These are phyloP conservation scores for Ustilago crameri DNA, from an alignment of 1,284 basidiomycete species.

Conservation along the genomic window DNA sequence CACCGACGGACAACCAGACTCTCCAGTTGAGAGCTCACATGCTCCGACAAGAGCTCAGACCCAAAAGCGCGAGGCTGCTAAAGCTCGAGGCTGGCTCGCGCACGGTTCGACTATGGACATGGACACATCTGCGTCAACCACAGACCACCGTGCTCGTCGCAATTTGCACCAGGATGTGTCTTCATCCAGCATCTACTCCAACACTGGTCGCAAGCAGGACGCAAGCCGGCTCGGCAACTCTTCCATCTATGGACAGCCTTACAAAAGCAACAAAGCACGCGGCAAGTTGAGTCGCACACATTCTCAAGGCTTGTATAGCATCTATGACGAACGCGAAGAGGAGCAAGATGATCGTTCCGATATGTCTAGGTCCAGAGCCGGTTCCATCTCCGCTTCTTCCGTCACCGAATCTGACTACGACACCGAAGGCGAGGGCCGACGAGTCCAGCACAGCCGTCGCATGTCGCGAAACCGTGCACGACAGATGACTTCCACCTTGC, in stretches of 20 bases:
- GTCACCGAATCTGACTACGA: constrained; percentile 47
- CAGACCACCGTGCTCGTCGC: background rate
- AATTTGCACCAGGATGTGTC: background rate
- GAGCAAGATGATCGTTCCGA: constrained; percentile 31
- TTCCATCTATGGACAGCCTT: constrained; percentile 25
- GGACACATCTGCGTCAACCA: constrained; percentile 1
- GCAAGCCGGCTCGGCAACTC: constrained; percentile 19
- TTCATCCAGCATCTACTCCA: constrained; percentile 24
- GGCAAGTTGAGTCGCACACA: constrained; percentile 13
- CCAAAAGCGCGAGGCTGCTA: constrained; percentile 21
- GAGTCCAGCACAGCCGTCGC: constrained; percentile 19
- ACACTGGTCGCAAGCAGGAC: constrained; percentile 7
- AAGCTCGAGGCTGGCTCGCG: constrained; percentile 47
- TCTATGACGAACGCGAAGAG: constrained; percentile 38
- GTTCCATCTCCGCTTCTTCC: constrained; percentile 43
- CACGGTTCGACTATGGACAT: constrained; percentile 44
- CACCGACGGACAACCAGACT: constrained; percentile 1
- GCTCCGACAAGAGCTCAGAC: constrained; percentile 15
- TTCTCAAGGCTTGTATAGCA: constrained; percentile 30
- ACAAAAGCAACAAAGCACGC: constrained; percentile 20
- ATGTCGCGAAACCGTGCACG: constrained; percentile 47
- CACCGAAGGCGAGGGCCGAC: constrained; percentile 35
- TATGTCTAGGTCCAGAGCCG: constrained; percentile 38
- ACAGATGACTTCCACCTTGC: constrained; percentile 43
- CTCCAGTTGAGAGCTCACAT: constrained; percentile 3